phyloP scores from a whole-genome alignment of 345 rosid genomes.

The Salix udensis region DNA sequence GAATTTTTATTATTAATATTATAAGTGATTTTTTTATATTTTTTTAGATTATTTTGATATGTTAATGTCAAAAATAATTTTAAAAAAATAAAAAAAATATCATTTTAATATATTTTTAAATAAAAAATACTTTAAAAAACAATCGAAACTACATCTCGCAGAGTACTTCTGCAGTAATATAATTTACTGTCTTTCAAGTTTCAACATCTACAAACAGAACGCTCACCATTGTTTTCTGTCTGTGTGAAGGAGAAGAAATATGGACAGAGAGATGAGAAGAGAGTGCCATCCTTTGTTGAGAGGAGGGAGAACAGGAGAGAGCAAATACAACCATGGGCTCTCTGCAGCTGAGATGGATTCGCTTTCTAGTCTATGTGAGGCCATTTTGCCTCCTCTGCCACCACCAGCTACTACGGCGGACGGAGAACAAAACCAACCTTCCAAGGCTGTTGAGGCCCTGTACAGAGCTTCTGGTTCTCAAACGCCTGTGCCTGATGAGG shows the following conservation, averaged over 20 bases:
- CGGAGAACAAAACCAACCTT: slow-evolving; percentile 12
- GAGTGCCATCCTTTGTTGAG: slow-evolving; percentile 37
- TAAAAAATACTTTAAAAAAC: no score
- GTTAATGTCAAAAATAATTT: no score
- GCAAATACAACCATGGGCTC: slow-evolving; percentile 35
- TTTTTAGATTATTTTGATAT: no score
- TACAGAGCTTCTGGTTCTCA: slow-evolving; percentile 47
- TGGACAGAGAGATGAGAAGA: slow-evolving; percentile 12
- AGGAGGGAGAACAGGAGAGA: slow-evolving; percentile 16
- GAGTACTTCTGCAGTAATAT: not conserved
- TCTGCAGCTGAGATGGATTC: slow-evolving; percentile 49
- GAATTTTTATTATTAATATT: no score
- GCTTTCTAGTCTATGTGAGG: slow-evolving; percentile 51
- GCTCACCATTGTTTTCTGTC: not conserved
- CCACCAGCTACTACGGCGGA: slow-evolving; percentile 4
- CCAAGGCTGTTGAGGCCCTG: slow-evolving; percentile 36
- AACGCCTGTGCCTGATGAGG: slow-evolving; percentile 37
- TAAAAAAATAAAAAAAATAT: no score
- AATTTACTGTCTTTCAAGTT: not conserved
- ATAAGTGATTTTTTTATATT: no score
- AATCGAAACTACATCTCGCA: no score
- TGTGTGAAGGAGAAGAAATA: not conserved
- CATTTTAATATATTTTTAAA: no score
- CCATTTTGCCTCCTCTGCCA: slow-evolving; percentile 45
- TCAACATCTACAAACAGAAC: not conserved